Evolutionary conservation across 192 early-diverging fungal genomes (phyloP).

Genomic region (Dissophora globulifera): DNA sequence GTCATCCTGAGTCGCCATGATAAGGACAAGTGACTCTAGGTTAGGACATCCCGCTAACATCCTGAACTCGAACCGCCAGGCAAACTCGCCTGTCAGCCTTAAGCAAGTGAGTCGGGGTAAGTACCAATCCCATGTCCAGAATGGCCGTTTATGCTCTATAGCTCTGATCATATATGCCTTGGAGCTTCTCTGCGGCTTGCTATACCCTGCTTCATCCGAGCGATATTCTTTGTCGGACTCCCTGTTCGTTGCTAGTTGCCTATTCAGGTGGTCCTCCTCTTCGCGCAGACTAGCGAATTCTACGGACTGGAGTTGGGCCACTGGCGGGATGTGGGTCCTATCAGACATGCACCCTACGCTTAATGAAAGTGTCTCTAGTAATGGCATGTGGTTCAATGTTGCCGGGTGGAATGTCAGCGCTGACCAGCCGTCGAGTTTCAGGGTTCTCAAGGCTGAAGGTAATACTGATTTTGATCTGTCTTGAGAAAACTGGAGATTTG

Average conservation of each 20-base stretch:
- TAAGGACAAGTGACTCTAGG: conserved; percentile 3
- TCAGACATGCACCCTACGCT: background rate
- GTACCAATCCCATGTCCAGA: conserved; percentile 34
- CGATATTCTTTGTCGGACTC: no score
- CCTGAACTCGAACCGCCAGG: conserved; percentile 17
- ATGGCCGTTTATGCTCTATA: background rate
- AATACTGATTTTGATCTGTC: no score
- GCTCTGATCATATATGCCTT: no score
- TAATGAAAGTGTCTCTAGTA: background rate
- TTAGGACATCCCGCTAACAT: conserved; percentile 22
- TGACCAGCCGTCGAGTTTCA: conserved; percentile 4
- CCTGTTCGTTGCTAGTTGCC: no score
- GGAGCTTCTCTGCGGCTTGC: no score
- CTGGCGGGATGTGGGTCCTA: no score
- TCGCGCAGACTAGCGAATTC: background rate
- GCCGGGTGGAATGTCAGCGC: conserved; percentile 14
- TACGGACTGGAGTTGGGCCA: no score
- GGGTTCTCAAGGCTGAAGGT: background rate
- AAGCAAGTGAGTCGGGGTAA: background rate
- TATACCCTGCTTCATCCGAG: no score
- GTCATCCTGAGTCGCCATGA: background rate
- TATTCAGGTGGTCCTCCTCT: background rate
- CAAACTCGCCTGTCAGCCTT: conserved; percentile 7
- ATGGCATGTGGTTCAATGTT: background rate
- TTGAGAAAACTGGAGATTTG: no score